Conservation (phyloP, 129 eudicot genomes). For the Flaveria trinervia region DNA sequence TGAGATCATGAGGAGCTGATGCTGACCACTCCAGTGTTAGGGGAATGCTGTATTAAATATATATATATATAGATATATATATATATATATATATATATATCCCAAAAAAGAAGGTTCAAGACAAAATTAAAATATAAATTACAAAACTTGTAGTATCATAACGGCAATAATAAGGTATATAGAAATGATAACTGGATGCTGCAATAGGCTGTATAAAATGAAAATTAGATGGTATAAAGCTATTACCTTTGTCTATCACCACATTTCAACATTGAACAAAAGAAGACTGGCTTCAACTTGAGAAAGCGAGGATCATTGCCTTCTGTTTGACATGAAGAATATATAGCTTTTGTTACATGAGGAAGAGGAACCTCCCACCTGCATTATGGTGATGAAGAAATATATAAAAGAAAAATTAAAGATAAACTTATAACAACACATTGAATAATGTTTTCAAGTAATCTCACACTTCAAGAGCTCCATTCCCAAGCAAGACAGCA, state of each 20-base stretch:
- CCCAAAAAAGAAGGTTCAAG: slow-evolving; percentile 5
- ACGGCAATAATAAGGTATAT: neutral
- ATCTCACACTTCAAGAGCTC: slow-evolving; percentile 96
- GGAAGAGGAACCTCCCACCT: slow-evolving; percentile 97
- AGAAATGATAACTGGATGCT: neutral
- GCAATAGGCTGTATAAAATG: neutral
- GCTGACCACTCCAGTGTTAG: slow-evolving; percentile 90
- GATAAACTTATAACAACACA: neutral
- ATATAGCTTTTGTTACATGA: slow-evolving; percentile 46
- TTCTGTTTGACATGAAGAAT: slow-evolving; percentile 51
- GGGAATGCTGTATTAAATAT: slow-evolving; percentile 66
- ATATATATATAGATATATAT: slow-evolving; percentile 7
- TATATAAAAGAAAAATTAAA: neutral
- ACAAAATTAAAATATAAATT: neutral
- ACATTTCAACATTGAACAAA: slow-evolving; percentile 64
- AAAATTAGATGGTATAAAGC: neutral
- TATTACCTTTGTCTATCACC: slow-evolving; percentile 79
- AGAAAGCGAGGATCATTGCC: slow-evolving; percentile 83
- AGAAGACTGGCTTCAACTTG: slow-evolving; percentile 76
- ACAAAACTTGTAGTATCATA: neutral
- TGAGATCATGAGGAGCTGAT: slow-evolving; percentile 83
- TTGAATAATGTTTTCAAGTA: neutral
- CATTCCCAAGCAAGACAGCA: slow-evolving; percentile 94
- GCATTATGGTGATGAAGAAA: slow-evolving; percentile 30
- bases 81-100: slow-evolving; percentile 15